Evolutionary conservation across 2,329 filamentous ascomycete genomes (phyloP).

Genomic region (Clarireedia hainanense): DNA sequence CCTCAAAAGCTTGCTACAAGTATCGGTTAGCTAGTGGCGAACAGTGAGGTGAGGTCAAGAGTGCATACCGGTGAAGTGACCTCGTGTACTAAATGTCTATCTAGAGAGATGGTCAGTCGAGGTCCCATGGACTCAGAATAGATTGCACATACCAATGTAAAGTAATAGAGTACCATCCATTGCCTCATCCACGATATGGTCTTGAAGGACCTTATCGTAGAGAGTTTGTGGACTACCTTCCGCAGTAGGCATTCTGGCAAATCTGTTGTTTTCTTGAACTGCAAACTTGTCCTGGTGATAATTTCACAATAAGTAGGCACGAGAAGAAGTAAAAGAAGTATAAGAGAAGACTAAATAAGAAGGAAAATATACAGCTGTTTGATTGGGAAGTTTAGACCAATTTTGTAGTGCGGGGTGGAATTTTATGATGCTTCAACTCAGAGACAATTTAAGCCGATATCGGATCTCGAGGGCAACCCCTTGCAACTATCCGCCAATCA

Average conservation of each 20-base stretch:
- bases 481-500: not conserved
- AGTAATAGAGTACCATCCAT: constrained; percentile 85
- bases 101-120: constrained; percentile 36
- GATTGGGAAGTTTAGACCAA: not conserved
- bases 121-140: too few relatives aligned
- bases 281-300: not conserved
- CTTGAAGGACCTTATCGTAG: constrained; percentile 95
- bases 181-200: constrained; percentile 93
- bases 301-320: not conserved
- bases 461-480: not conserved
- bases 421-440: constrained; percentile 9
- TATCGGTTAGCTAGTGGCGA: constrained; percentile 7
- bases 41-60: not conserved
- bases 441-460: constrained; percentile 9
- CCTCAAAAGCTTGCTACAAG: constrained; percentile 84
- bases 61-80: constrained; percentile 83
- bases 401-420: constrained; percentile 5
- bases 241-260: constrained; percentile 8
- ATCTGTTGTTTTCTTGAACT: not conserved
- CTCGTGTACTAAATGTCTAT: constrained; percentile 95
- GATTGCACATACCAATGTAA: constrained; percentile 68
- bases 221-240: constrained; percentile 46
- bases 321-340: not conserved
- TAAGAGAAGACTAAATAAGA: not conserved
- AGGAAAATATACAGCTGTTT: not conserved